phyloP scores from a whole-genome alignment of 148 eudicot genomes.

The Amaranthus cruentus region DNA sequence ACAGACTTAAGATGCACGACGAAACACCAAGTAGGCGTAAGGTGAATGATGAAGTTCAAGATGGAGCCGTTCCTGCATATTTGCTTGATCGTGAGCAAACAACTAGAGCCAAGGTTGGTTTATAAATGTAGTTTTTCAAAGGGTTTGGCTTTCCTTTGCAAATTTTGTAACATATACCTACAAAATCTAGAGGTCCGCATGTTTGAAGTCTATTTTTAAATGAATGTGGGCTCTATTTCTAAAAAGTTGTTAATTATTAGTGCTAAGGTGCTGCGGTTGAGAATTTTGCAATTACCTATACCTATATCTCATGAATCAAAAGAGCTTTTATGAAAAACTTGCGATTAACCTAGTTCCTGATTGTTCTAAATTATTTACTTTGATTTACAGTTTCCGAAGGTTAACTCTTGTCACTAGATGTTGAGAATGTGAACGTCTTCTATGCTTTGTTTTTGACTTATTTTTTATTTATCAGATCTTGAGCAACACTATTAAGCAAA shows the following conservation, averaged over 20 bases:
- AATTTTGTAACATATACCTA: neutral
- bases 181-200: too few species aligned
- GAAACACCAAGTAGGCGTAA: slow-evolving; percentile 83
- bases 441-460: slow-evolving; percentile 1
- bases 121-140: neutral
- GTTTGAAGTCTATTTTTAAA: too few species aligned
- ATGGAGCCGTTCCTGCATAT: slow-evolving; percentile 89
- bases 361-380: neutral
- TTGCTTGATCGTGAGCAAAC: slow-evolving; percentile 96
- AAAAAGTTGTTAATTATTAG: too few species aligned
- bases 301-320: neutral
- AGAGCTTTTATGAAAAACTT: neutral
- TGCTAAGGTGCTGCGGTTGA: neutral
- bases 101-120: slow-evolving; percentile 77
- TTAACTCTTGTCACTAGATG: neutral
- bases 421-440: neutral
- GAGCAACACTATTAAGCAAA: slow-evolving; percentile 95
- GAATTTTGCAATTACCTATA: neutral
- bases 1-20: slow-evolving; percentile 90
- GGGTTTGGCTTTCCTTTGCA: neutral
- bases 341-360: neutral
- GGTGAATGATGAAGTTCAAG: slow-evolving; percentile 92
- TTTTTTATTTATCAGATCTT: slow-evolving; percentile 42
- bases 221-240: too few species aligned
- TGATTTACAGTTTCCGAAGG: neutral